phyloP scores from a whole-genome alignment of 257 asterid genomes.

The Ophiorrhiza pumila region DNA sequence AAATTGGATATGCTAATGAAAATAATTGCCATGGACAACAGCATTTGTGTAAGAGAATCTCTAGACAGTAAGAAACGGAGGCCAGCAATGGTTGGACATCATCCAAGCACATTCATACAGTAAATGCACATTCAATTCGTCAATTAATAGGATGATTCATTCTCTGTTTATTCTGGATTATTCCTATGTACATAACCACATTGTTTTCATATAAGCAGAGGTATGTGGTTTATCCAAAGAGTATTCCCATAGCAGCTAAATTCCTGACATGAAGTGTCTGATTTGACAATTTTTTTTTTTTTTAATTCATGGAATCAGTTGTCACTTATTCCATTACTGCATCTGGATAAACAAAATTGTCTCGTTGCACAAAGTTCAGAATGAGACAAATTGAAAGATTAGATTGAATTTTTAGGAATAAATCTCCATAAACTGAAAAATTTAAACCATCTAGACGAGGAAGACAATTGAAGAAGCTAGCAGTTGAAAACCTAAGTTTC shows the following conservation, averaged over 20 bases:
- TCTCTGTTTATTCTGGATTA: neutral
- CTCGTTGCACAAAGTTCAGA: neutral
- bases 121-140: neutral
- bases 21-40: neutral
- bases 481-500: neutral
- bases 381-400: neutral
- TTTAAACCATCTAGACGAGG: neutral
- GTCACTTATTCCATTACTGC: too few relatives aligned
- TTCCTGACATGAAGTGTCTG: too few relatives aligned
- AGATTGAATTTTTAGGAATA: neutral
- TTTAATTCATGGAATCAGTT: too few relatives aligned
- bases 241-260: neutral
- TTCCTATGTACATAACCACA: neutral
- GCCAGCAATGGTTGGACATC: neutral
- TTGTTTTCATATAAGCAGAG: too few relatives aligned
- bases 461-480: too few relatives aligned
- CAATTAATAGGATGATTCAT: too few relatives aligned
- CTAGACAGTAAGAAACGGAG: neutral
- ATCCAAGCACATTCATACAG: neutral
- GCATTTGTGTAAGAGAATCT: neutral
- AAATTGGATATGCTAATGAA: neutral
- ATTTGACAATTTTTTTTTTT: too few relatives aligned
- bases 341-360: too few relatives aligned
- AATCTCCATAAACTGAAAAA: neutral
- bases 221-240: neutral